phyloP scores from a whole-genome alignment of 257 asterid genomes.

The Solanum acaule region DNA sequence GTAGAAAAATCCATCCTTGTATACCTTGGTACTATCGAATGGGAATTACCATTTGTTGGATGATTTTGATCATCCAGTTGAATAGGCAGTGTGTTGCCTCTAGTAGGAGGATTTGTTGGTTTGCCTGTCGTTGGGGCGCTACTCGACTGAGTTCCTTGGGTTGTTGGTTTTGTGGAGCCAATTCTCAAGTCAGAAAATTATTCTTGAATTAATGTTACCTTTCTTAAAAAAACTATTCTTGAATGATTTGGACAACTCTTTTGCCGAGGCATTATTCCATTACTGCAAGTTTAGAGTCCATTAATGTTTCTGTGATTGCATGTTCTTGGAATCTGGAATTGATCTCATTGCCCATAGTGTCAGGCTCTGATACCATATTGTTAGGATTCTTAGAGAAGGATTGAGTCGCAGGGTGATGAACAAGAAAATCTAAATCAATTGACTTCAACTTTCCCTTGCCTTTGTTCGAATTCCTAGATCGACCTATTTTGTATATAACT shows the following conservation, averaged over 20 bases:
- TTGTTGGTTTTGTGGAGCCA: neutral
- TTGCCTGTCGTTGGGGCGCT: neutral
- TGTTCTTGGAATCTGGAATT: neutral
- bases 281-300: neutral
- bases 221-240: too few species aligned
- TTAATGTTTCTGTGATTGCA: neutral
- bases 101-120: neutral
- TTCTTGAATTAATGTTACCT: too few species aligned
- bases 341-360: neutral
- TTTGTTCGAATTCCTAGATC: neutral
- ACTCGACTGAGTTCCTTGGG: neutral
- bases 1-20: neutral
- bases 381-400: neutral
- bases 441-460: neutral
- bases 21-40: neutral
- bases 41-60: neutral
- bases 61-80: neutral
- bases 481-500: too few species aligned
- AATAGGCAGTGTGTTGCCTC: neutral
- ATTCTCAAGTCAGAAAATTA: too few species aligned
- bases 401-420: neutral
- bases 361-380: neutral
- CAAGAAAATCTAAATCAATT: neutral
- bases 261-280: neutral
- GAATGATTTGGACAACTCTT: neutral